Percentiles rank a stretch among this genome's conserved stretches.
phyloP scores from a whole-genome alignment of 495 filamentous ascomycete genomes.

The Bacidia gigantensis region DNA sequence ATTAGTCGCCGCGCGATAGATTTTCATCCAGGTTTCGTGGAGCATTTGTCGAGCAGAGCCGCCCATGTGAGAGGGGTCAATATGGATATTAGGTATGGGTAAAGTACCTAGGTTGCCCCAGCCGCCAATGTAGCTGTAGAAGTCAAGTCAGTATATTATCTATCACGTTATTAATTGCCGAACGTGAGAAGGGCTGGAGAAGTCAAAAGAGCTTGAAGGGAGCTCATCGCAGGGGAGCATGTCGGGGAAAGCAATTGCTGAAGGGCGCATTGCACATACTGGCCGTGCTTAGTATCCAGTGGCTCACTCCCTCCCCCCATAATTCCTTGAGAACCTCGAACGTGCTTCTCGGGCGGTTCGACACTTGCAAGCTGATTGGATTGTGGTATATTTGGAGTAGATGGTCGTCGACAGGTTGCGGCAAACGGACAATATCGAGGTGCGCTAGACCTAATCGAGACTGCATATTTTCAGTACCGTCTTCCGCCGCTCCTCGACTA shows the following conservation, averaged over 20 bases:
- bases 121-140: conserved; percentile 60
- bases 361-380: no score
- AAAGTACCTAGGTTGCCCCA: conserved; percentile 78
- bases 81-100: neutral
- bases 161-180: no score
- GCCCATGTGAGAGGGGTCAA: no score
- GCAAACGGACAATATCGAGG: neutral
- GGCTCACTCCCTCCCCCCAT: conserved; percentile 56
- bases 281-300: conserved; percentile 49
- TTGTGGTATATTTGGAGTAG: no score
- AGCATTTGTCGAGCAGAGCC: no score
- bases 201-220: no score
- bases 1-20: neutral
- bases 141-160: conserved; percentile 18
- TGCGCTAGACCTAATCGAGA: conserved; percentile 33
- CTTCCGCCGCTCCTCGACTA: conserved; percentile 8
- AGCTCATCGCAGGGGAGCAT: neutral
- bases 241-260: neutral
- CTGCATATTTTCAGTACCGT: conserved; percentile 27
- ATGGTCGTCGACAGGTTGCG: no score
- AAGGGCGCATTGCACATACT: conserved; percentile 41
- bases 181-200: no score
- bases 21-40: no score
- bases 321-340: no score
- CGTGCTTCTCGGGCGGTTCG: no score